Evolutionary conservation across 345 rosid genomes (phyloP).

Genomic region (Dipteronia sinensis): DNA sequence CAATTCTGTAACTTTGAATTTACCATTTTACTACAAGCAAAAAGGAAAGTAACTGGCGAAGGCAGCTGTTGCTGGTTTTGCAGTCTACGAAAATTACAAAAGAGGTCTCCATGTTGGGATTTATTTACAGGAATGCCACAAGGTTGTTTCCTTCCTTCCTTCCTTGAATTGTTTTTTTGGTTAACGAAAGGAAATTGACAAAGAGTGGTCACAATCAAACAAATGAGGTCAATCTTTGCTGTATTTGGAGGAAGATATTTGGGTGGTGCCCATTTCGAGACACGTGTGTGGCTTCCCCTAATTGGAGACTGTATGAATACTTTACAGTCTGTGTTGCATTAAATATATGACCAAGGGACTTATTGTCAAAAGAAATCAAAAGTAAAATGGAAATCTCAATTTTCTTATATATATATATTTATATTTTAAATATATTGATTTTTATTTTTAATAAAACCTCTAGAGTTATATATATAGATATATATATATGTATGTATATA

Average conservation of each 20-base stretch:
- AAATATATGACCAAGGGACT: constrained; percentile 18
- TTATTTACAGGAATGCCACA: neutral
- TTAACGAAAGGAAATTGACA: neutral
- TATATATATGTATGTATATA: no score
- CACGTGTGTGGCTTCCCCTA: constrained; percentile 28
- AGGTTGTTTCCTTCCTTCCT: neutral
- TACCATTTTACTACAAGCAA: constrained; percentile 17
- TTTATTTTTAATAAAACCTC: no score
- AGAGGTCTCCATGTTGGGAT: neutral
- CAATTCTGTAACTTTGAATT: neutral
- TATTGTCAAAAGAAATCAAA: neutral
- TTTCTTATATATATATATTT: no score
- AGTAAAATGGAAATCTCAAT: no score
- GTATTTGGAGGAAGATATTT: constrained; percentile 1
- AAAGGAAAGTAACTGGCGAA: neutral
- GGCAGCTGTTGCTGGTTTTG: neutral
- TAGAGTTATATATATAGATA: no score
- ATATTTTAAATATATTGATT: no score
- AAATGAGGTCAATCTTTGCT: constrained; percentile 22
- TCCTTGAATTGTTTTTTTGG: no score
- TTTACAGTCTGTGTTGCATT: constrained; percentile 46
- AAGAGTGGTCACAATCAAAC: constrained; percentile 20
- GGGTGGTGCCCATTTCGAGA: constrained; percentile 31
- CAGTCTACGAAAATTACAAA: neutral
- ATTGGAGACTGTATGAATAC: constrained; percentile 18